A percentile compares a stretch with the other conserved stretches of the same genome.
Conservation (phyloP, 2,329 filamentous ascomycete species). For the Aspergillus amoenus region DNA sequence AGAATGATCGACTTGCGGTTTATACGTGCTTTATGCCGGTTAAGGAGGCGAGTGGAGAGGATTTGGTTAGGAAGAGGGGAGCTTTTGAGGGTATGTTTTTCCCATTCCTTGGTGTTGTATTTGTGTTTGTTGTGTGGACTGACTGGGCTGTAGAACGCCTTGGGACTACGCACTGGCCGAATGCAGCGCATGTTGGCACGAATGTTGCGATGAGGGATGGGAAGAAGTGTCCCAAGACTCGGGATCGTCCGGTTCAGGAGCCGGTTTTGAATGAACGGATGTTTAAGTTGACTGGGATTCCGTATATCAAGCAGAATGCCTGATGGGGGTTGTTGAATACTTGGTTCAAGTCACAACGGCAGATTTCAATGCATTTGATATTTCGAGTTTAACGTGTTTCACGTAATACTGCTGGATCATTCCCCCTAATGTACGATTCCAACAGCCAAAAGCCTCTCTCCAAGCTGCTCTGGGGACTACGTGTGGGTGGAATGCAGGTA, state of each 20-base stretch:
- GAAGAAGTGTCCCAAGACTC: slow-evolving; percentile 26
- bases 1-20: slow-evolving; percentile 31
- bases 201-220: slow-evolving; percentile 24
- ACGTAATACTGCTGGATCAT: too few species aligned
- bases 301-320: slow-evolving; percentile 31
- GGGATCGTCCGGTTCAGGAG: slow-evolving; percentile 42
- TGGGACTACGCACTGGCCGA: slow-evolving; percentile 45
- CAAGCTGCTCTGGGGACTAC: too few species aligned
- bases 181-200: slow-evolving; percentile 22
- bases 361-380: too few species aligned
- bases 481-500: too few species aligned
- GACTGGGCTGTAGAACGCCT: slow-evolving; percentile 16
- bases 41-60: slow-evolving; percentile 40
- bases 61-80: slow-evolving; percentile 43
- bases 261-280: slow-evolving; percentile 42
- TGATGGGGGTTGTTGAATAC: neutral
- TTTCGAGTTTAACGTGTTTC: too few species aligned
- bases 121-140: neutral
- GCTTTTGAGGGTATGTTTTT: slow-evolving; percentile 35
- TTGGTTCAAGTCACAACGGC: too few species aligned
- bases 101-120: neutral
- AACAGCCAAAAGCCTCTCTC: too few species aligned
- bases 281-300: slow-evolving; percentile 50
- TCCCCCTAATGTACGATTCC: too few species aligned
- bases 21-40: slow-evolving; percentile 47